Base-by-base conservation (phyloP, 768 basidiomycete species). In the Amanita rubescens region DNA sequence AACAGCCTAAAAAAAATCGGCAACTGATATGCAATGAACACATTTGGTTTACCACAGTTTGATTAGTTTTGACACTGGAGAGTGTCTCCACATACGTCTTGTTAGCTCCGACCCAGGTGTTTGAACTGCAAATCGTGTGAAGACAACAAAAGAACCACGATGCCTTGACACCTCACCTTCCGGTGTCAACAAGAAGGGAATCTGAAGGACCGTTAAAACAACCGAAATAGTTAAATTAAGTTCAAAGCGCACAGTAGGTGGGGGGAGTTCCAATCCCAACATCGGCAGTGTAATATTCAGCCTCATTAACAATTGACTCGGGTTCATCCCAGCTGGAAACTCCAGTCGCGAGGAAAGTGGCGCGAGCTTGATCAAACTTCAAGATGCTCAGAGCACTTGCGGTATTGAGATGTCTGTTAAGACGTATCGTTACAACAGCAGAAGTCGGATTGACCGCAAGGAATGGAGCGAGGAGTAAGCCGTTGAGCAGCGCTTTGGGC, bases 101-200 rank as follows among this genome's bases (percentile, higher is more conserved):
- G 10, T 25, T 57, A 25, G 84, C 81, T 19, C 84, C 83, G 43
- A 87, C 70, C 83, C 84, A 87, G 19, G 83, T 85, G 15, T 43
- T 41, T 42, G 51, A 51, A 14, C 38, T 51, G 25, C 15, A 8
- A 30, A 30, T 30, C 8, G 8, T 30, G 3, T 30, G 3, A 30
- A 30, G 27, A 30, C 8, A 8, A 4, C 8, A 30, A 8, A 8
- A 4, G 27, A 8, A 30, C 5, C 8, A 30, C 8, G 27, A 30
- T 30, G 27, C 8, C 27, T 3, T n/a, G 81, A 84, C 59, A 24
- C 17, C 30, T 37, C 32, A 20, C 47, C 47, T 49, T 35, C 27
- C 27, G 5, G 47, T 49, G 20, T 49, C 47, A 7, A 49, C 19
- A 9, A 49, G 10, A 10, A 49, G 47, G 10, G n/a, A 10, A 14